phyloP scores from a whole-genome alignment of 495 filamentous ascomycete species.

The Penicillium argentinense region DNA sequence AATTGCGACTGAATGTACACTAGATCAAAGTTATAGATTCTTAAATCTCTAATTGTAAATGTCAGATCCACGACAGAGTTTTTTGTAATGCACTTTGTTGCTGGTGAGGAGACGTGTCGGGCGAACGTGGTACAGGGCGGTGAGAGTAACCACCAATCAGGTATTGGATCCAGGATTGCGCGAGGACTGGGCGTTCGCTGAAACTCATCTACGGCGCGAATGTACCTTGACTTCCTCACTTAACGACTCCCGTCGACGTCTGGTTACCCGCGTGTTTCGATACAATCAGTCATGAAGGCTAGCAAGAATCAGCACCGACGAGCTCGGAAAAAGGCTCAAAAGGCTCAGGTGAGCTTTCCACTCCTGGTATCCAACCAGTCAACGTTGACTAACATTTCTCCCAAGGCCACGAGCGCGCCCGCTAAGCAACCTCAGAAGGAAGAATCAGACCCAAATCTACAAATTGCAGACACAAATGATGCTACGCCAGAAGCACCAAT shows the following conservation, averaged over 20 bases:
- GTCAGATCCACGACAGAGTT: not conserved
- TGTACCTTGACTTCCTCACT: not conserved
- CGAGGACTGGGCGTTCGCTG: not conserved
- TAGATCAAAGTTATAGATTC: not conserved
- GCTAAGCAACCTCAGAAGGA: conserved; percentile 4
- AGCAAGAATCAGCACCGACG: conserved; percentile 83
- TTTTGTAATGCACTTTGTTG: not conserved
- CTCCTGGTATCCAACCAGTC: not conserved
- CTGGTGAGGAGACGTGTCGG: too few species aligned
- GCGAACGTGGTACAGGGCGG: not conserved
- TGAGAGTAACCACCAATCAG: too few species aligned
- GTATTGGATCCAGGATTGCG: too few species aligned
- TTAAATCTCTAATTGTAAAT: not conserved
- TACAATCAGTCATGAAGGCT: conserved; percentile 50
- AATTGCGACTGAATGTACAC: not conserved
- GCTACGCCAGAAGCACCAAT: conserved; percentile 27
- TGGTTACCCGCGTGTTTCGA: too few species aligned
- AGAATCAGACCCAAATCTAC: not conserved
- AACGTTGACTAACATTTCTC: conserved; percentile 14
- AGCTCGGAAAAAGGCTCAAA: conserved; percentile 87
- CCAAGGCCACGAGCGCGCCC: conserved; percentile 4
- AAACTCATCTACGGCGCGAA: conserved; percentile 1
- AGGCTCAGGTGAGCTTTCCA: conserved; percentile 39
- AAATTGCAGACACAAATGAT: conserved; percentile 1
- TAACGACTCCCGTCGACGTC: too few species aligned